A percentile compares a stretch with the other conserved stretches of the same genome.
Evolutionary conservation across 495 filamentous ascomycete genomes (phyloP).

Genomic region (Ascobolus immersus): DNA sequence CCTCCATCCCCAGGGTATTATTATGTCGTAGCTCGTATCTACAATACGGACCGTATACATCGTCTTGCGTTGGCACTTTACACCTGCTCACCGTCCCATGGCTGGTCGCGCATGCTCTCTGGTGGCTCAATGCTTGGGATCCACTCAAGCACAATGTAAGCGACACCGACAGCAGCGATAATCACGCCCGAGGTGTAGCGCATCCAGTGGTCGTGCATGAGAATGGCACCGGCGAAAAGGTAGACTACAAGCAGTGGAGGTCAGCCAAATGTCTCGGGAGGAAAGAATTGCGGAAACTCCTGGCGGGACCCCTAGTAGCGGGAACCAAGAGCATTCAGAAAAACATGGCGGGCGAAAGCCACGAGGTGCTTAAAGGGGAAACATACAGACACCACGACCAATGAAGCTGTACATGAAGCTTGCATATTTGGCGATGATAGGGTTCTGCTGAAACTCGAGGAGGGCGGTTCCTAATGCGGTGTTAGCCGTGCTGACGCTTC

Average conservation of each 20-base stretch:
- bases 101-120: slow-evolving; percentile 71
- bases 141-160: slow-evolving; percentile 57
- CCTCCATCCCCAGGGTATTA: too few relatives aligned
- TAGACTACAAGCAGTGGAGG: slow-evolving; percentile 37
- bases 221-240: slow-evolving; percentile 72
- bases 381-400: slow-evolving; percentile 81
- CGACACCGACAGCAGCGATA: slow-evolving; percentile 50
- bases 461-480: slow-evolving; percentile 27
- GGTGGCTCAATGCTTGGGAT: slow-evolving; percentile 92
- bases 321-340: background rate
- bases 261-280: too few relatives aligned
- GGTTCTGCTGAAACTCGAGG: slow-evolving; percentile 85
- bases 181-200: slow-evolving; percentile 41
- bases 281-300: background rate
- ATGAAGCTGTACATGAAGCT: slow-evolving; percentile 95
- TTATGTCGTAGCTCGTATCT: too few relatives aligned
- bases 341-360: background rate
- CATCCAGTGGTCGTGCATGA: slow-evolving; percentile 35
- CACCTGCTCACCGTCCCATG: slow-evolving; percentile 16
- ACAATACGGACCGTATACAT: too few relatives aligned
- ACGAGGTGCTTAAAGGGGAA: background rate
- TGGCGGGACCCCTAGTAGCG: too few relatives aligned
- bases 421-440: slow-evolving; percentile 75
- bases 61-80: too few relatives aligned
- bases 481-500: slow-evolving; percentile 1